Percentiles rank a stretch among this genome's conserved stretches.
phyloP scores from a whole-genome alignment of 345 rosid species.

The Eucalyptus sideroxylon region DNA sequence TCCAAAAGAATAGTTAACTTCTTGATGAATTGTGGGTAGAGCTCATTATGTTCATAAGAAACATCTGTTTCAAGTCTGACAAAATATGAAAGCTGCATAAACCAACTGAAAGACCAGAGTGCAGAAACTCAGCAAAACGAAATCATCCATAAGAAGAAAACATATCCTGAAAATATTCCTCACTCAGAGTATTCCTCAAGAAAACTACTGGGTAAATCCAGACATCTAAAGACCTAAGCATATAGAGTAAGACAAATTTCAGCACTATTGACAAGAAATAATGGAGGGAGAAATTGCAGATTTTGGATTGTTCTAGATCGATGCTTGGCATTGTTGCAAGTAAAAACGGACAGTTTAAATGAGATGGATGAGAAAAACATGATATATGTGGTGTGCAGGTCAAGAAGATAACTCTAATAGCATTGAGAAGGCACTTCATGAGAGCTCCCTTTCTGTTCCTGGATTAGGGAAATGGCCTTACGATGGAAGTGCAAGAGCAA shows the following conservation, averaged over 20 bases:
- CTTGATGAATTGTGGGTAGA: neutral
- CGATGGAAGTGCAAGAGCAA: neutral
- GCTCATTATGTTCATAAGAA: neutral
- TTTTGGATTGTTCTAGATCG: neutral
- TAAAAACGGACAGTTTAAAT: neutral
- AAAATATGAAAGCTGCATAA: neutral
- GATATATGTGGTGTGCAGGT: neutral
- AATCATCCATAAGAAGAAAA: neutral
- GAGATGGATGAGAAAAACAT: neutral
- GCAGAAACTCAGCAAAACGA: neutral
- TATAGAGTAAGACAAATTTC: neutral
- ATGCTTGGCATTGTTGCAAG: neutral
- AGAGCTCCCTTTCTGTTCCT: neutral
- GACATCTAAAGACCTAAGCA: neutral
- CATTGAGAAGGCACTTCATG: neutral
- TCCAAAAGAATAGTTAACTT: neutral
- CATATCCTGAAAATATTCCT: neutral
- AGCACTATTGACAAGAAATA: neutral
- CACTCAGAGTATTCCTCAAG: neutral
- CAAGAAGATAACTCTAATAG: neutral
- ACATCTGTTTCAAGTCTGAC: neutral
- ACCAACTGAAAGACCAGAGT: neutral
- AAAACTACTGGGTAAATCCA: neutral
- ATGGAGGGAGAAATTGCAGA: neutral
- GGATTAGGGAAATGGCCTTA: neutral